Evolutionary conservation across 192 early-diverging fungal species (phyloP), one percentile per base, ranked within the genome.

Genomic region (Geranomyces michiganensis): DNA sequence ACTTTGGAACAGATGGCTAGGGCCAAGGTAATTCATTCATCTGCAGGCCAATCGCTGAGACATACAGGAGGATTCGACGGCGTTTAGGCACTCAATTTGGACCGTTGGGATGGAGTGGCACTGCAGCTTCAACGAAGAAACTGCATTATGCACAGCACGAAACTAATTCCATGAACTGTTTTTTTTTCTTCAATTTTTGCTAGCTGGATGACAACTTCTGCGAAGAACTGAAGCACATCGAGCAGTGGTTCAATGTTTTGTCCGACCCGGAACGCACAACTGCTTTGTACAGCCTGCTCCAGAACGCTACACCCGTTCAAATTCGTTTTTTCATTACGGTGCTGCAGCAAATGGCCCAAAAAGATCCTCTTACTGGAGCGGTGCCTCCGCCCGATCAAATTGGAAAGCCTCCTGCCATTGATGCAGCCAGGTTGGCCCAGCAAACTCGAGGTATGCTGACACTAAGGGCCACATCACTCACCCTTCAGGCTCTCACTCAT

Each of bases 321-420:
- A 89, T 95, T 67, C 88, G 95, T 30, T 98, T 98, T 73, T 92
- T 98, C 55, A 94, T 95, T 62, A 93, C 93, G 5, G 93, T 96
- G 0, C 77, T 98, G 68, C 92, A 94, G 79, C 92, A 96, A 72
- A 90, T 95, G 91, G 90, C 92, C n/a, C 88, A 91, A 78, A 90
- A 87, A 56, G 94, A 96, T 68, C 87, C 91, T 12, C 76, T 62
- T 8, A 64, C 49, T 32, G 65, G 65, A 9, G 66, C 55, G 26
- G 27, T 58, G 30, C 41, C 64, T 56, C 49, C 63, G 21, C 51
- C 45, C 24, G 60, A 27, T 24, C 68, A 70, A 32, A 22, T 67
- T 56, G 46, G 48, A 3, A 43, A 47, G 26, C 58, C 58, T 17
- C 62, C 33, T 19, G n/a, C 43, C 30, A 64, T 64, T 64, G 62